Evolutionary conservation across 139 green algal genomes (phyloP), one percentile per base, ranked within the genome.

Genomic region (Picochlorum sp.): DNA sequence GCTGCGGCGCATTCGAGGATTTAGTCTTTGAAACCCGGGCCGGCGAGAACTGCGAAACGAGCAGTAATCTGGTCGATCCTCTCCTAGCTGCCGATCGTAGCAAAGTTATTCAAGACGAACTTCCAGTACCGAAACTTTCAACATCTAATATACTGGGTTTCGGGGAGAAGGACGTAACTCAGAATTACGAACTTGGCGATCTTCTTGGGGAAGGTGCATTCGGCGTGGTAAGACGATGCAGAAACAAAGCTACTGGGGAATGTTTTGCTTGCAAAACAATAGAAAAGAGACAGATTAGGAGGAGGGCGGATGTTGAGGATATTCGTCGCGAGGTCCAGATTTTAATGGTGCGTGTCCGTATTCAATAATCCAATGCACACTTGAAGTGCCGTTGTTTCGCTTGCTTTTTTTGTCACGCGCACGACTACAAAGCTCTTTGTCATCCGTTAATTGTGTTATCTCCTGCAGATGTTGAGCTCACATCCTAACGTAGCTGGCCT

Each of bases 271-370:
- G 60, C 7, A 75, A 75, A 20, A 63, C 54, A 1, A 37, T 75
- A 5, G 24, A 26, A 24, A 75, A 75, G 50, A 5, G 74, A 12
- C 83, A 83, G 39, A 88, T 90, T 59, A 63, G 73, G 33, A 14
- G 57, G 47, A 40, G 50, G 43, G 81, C 88, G 68, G 85, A 96
- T 16, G 72, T 93, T 13, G 79, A 96, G 50, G 88, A 95, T 50
- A 73, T 96, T 43, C 75, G 82, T 33, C 60, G 82, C 18, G 87
- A 95, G 65, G 57, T 81, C 26, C 45, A 65, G 9, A 67, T 76
- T 14, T 37, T 69, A 40, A 28, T 50, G 55, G 49, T 59, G 28
- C 0, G 39, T 47, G 9, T 41, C 35, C 35, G 12, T 47, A 47
- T 47, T 6, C n/a, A n/a, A n/a, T n/a, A n/a, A n/a, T n/a, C n/a